Evolutionary conservation across 106 monocot species (phyloP), one percentile per base, ranked within the genome.

Genomic region (Triglochin maritima): DNA sequence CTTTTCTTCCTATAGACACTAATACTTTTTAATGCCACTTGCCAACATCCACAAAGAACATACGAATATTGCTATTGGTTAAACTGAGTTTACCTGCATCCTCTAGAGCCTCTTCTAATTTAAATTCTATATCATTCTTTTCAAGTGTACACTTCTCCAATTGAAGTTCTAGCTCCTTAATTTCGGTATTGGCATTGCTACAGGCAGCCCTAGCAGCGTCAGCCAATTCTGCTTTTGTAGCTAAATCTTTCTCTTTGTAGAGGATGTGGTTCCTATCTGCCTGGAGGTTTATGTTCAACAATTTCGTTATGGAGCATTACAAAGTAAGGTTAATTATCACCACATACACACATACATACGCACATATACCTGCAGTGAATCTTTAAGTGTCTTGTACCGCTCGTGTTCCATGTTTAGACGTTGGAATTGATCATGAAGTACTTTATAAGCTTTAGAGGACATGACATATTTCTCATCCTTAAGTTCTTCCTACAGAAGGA

Each of bases 401-500:
- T 80, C 86, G 58, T 91, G 65, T 80, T 98, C 96, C 17, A 69
- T 17, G 71, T 82, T 88, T 60, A 98, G 17, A 79, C 79, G 72
- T 17, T 84, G 83, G 5, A 98, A 70, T 56, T 88, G 80, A 67
- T 86, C 91, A 73, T 79, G 79, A 15, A 88, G 61, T 41, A 88
- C 59, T 60, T 54, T 29, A 59, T 91, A 91, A 6, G 82, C 84
- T 68, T 78, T 83, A 66, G 96, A 98, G 67, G 78, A 72, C 47
- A 77, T 10, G 42, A 98, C 72, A 79, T 86, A 79, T 48, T 82
- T 82, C n/a, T 88, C 91, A 77, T 88, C 91, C 77, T 84, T 98
- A 74, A 98, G 45, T 63, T 88, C 75, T 56, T 77, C 78, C 96
- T 98, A 68, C 10, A 71, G 9, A 70, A 49, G 7, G 62, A 62